Evolutionary conservation across 441 rosid species (phyloP).

Genomic region (Corymbia calophylla): DNA sequence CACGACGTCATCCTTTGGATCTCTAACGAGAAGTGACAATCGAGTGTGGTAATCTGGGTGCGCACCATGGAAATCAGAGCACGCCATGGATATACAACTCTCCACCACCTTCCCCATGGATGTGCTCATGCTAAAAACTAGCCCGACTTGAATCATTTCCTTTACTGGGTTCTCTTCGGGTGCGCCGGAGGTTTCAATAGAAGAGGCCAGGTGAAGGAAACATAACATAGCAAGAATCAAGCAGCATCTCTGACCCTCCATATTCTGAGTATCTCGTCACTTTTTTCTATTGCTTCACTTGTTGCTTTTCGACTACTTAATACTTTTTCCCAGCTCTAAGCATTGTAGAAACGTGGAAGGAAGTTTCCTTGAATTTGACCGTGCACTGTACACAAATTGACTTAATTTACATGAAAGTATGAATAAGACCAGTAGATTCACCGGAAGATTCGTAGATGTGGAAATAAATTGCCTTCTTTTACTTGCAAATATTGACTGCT

Average conservation of each 20-base stretch:
- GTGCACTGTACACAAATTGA: background rate
- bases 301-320: background rate
- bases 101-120: background rate
- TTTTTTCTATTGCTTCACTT: background rate
- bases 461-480: background rate
- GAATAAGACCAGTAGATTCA: background rate
- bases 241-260: background rate
- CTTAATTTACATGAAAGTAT: background rate
- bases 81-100: background rate
- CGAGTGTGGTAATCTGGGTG: background rate
- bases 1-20: background rate
- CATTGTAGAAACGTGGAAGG: background rate
- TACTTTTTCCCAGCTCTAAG: background rate
- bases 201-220: background rate
- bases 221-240: background rate
- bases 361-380: background rate
- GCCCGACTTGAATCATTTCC: background rate
- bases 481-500: background rate
- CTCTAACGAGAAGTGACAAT: background rate
- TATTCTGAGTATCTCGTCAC: background rate
- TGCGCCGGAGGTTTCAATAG: background rate
- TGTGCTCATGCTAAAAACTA: background rate
- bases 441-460: background rate
- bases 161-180: background rate
- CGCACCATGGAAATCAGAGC: rapidly evolving